Evolutionary conservation across 768 basidiomycete species (phyloP), one percentile per base, ranked within the genome.

Genomic region (Grammothele lineata): DNA sequence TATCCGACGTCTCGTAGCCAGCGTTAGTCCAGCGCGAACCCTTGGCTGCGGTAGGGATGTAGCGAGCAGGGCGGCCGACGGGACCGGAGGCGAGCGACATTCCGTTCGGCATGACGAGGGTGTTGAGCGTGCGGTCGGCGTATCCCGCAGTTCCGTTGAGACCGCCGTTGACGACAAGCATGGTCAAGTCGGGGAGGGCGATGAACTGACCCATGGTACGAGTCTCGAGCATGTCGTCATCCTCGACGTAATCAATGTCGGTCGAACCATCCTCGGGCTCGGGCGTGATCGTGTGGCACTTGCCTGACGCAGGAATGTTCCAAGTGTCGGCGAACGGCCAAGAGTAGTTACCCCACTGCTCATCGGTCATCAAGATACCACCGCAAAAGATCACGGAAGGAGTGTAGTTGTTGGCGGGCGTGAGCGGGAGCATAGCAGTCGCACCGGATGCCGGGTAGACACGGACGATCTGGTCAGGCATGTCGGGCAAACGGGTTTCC

Each of bases 181-280:
- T 46, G 26, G 78, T 85, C 6, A 84, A 85, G 38, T 89, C 80
- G 0, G 92, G 82, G 7, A 96, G 82, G 32, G 77, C 75, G 65
- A 94, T 83, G 62, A 95, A 92, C 62, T 92, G 88, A 9, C 92
- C 90, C 93, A 97, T 97, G 22, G 87, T 89, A 17, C 92, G 78
- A 0, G 81, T 78, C 50, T 82, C 74, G 8, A 80, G 70, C 75
- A 93, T 81, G 48, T 79, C 64, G 53, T 94, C 92, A 48, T 92
- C 91, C 56, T 85, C 74, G 5, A 71, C 66, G 60, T 88, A 91
- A 0, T 56, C 65, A 0, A 82, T 73, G n/a, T n/a, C n/a, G 0
- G 71, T 30, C 1, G 83, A 79, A 3, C 85, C 85, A 44, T 85
- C 84, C 4, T 62, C 61, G 36, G 89, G 89, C 60, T 95, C 92